Conservation (phyloP, 2,329 filamentous ascomycete genomes). For the Botrytis fabae region DNA sequence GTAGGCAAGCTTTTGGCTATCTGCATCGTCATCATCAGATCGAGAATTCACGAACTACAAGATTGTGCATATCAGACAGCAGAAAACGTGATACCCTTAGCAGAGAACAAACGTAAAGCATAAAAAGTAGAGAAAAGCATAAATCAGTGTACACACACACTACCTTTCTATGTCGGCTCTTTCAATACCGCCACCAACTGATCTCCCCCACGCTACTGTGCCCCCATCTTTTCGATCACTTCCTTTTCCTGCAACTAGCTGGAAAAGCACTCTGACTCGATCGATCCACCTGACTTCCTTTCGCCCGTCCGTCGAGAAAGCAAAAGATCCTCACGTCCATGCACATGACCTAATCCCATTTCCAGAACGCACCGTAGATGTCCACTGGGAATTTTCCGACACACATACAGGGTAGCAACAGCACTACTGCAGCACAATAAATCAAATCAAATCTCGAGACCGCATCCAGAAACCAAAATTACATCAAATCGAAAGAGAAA, state of each 20-base stretch:
- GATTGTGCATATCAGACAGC: neutral
- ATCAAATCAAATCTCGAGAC: neutral
- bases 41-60: neutral
- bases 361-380: neutral
- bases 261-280: neutral
- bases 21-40: neutral
- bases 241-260: neutral
- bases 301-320: neutral
- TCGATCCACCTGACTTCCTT: neutral
- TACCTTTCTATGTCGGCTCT: neutral
- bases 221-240: slow-evolving; percentile 3
- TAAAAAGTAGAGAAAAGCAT: neutral
- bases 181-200: neutral
- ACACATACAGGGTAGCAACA: neutral
- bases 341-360: slow-evolving; percentile 8
- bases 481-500: neutral
- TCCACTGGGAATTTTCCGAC: neutral
- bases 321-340: neutral
- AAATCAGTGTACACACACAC: neutral
- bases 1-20: neutral
- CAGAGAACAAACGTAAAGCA: neutral
- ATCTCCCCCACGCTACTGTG: neutral
- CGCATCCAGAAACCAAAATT: neutral
- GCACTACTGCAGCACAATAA: neutral
- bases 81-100: neutral